Evolutionary conservation across 371 early-diverging fungal genomes (phyloP).

Genomic region (Saksenaea vasiformis): DNA sequence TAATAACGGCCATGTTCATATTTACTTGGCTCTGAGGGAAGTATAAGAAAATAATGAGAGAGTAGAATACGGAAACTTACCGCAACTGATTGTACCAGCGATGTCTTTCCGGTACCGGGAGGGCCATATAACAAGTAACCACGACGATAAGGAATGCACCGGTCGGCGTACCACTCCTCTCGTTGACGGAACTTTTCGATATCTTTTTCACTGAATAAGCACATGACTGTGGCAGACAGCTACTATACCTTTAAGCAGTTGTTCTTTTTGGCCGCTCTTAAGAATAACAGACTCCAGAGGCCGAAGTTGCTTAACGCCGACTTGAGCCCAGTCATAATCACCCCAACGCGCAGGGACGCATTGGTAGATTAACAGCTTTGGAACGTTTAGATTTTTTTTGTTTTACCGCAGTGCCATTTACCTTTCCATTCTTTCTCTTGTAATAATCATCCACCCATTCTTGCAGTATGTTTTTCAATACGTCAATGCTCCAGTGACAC

Average conservation of each 20-base stretch:
- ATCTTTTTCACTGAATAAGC: conserved; percentile 12
- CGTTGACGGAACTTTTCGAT: conserved; percentile 34
- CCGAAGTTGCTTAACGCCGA: conserved; percentile 33
- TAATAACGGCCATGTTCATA: conserved; percentile 46
- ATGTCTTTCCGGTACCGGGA: conserved; percentile 74
- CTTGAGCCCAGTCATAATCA: conserved; percentile 20
- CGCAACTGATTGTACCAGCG: conserved; percentile 65
- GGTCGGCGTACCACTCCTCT: conserved; percentile 77
- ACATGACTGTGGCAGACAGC: too few species aligned
- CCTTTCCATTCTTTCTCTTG: not conserved
- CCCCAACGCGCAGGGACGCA: conserved; percentile 27
- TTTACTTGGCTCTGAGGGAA: conserved; percentile 26
- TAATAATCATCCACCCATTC: conserved; percentile 40
- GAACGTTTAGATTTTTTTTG: not conserved
- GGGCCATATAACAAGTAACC: conserved; percentile 77
- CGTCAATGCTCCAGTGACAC: conserved; percentile 20
- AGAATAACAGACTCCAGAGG: conserved; percentile 36
- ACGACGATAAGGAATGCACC: conserved; percentile 92
- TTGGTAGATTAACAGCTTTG: conserved; percentile 31
- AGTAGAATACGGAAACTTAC: too few species aligned
- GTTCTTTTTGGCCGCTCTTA: conserved; percentile 44
- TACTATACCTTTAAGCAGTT: conserved; percentile 20
- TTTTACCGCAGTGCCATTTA: too few species aligned
- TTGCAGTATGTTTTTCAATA: conserved; percentile 28
- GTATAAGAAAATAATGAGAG: too few species aligned